These are phyloP conservation scores for Plasmodium vivax DNA, from an alignment of 169 alveolate species.

Conservation along the genomic window DNA sequence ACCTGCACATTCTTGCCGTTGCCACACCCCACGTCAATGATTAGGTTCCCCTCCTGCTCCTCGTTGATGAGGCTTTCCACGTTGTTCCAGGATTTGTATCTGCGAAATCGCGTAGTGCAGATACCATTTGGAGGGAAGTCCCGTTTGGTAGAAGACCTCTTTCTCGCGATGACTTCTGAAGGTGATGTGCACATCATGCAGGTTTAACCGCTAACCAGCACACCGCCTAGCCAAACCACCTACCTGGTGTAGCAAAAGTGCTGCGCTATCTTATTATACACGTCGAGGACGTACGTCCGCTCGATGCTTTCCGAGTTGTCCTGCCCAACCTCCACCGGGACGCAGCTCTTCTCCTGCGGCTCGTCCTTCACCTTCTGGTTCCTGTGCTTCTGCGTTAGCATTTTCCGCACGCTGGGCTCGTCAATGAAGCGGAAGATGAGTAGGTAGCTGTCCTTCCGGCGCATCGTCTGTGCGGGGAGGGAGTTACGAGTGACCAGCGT, in stretches of 20 bases:
- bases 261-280: conserved; percentile 40
- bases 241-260: conserved; percentile 60
- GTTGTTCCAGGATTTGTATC: conserved; percentile 98
- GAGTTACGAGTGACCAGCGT: not conserved
- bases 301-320: conserved; percentile 24
- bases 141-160: no score
- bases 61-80: conserved; percentile 90
- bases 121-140: not conserved
- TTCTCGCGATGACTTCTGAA: not conserved
- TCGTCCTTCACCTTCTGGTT: conserved; percentile 4
- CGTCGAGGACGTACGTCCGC: conserved; percentile 33
- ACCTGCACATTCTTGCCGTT: conserved; percentile 95
- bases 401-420: conserved; percentile 1
- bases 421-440: conserved; percentile 31
- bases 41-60: conserved; percentile 89
- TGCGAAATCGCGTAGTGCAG: not conserved
- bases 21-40: conserved; percentile 98
- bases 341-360: conserved; percentile 34
- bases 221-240: not conserved
- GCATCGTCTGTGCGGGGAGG: not conserved
- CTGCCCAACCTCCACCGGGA: not conserved
- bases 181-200: not conserved
- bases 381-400: conserved; percentile 17
- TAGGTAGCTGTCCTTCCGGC: conserved; percentile 21
- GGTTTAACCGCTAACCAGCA: not conserved